Evolutionary conservation across 768 basidiomycete species (phyloP).

Genomic region (Russula brevipes): DNA sequence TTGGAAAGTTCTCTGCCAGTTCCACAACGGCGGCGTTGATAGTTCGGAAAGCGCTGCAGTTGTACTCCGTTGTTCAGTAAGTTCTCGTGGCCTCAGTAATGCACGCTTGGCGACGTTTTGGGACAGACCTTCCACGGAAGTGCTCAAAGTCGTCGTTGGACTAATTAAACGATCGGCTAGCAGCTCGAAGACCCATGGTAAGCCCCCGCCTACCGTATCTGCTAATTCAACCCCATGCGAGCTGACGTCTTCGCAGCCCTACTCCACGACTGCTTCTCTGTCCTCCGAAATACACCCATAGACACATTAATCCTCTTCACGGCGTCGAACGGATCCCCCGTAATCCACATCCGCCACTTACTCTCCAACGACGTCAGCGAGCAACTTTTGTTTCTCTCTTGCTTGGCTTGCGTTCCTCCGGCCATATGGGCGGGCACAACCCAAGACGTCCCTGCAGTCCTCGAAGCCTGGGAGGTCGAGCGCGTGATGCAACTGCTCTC

Average conservation of each 20-base stretch:
- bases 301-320: constrained; percentile 7
- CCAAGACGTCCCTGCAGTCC: constrained; percentile 43
- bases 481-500: constrained; percentile 63
- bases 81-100: not conserved
- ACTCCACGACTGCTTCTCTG: constrained; percentile 19
- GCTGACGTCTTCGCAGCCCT: constrained; percentile 1
- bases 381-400: constrained; percentile 60
- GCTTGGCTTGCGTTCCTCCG: constrained; percentile 54
- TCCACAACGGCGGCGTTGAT: constrained; percentile 10
- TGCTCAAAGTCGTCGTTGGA: constrained; percentile 10
- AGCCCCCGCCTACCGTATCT: not conserved
- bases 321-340: constrained; percentile 26
- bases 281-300: constrained; percentile 16
- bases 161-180: constrained; percentile 17
- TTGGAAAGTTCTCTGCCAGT: constrained; percentile 3
- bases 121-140: constrained; percentile 19
- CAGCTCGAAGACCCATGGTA: constrained; percentile 7
- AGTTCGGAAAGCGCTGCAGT: constrained; percentile 9
- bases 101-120: not conserved
- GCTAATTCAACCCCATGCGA: not conserved
- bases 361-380: constrained; percentile 58
- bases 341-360: constrained; percentile 50
- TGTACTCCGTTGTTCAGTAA: constrained; percentile 17
- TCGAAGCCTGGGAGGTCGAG: constrained; percentile 74
- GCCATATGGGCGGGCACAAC: constrained; percentile 64